A percentile compares a stretch with the other conserved stretches of the same genome.
Conservation (phyloP, 1,284 basidiomycete species). For the Trichosporon ovoides region DNA sequence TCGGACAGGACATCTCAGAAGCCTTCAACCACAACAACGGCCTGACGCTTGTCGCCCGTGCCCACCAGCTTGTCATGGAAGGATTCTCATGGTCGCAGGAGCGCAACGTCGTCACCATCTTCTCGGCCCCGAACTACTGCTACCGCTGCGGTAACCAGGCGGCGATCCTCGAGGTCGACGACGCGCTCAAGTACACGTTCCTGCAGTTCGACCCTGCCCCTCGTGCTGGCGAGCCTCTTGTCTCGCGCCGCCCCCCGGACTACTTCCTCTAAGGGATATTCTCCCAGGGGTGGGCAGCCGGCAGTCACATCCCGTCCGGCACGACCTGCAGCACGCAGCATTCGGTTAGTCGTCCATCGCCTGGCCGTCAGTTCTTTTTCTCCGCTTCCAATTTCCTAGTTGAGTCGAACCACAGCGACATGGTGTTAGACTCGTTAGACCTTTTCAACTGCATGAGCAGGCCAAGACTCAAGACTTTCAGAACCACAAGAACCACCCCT, state of each 20-base stretch:
- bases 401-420: not conserved
- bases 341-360: not conserved
- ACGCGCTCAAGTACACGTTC: conserved; percentile 58
- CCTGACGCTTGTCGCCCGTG: conserved; percentile 88
- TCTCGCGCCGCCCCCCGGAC: conserved; percentile 96
- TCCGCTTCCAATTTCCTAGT: not conserved
- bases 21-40: conserved; percentile 93
- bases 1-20: conserved; percentile 89
- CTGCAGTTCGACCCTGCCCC: conserved; percentile 99
- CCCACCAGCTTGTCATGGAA: conserved; percentile 98
- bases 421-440: conserved; percentile 2
- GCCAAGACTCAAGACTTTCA: not conserved
- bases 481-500: not conserved
- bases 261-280: conserved; percentile 60
- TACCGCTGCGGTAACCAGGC: conserved; percentile 99
- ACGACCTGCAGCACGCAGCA: not conserved
- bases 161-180: conserved; percentile 99
- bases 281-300: too few relatives aligned
- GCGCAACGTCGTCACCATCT: conserved; percentile 99
- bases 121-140: conserved; percentile 98
- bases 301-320: not conserved
- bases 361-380: too few relatives aligned
- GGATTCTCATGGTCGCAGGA: conserved; percentile 93
- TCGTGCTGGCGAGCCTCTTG: conserved; percentile 93
- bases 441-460: not conserved